A percentile compares a stretch with the other conserved stretches of the same genome.
Conservation (phyloP, 139 green algal genomes). For the Chlamydomonas sphaeroides region DNA sequence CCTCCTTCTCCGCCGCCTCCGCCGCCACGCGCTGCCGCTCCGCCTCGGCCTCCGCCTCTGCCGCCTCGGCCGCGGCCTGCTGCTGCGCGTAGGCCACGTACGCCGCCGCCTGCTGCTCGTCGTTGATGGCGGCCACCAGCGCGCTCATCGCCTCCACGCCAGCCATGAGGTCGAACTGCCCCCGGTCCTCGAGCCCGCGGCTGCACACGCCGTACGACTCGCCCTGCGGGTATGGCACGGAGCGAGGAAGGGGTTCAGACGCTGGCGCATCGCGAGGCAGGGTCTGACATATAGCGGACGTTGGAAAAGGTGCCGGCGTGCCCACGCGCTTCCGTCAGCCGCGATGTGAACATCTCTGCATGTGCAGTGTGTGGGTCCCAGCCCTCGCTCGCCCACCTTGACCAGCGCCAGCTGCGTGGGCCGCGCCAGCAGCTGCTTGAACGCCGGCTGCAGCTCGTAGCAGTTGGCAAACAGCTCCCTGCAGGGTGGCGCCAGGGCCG, state of each 20-base stretch:
- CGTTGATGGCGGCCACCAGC: constrained; percentile 65
- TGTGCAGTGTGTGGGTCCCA: too few relatives aligned
- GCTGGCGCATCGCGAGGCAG: too few relatives aligned
- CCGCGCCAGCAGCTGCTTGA: constrained; percentile 81
- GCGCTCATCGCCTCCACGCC: constrained; percentile 63
- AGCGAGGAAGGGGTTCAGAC: too few relatives aligned
- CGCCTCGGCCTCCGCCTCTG: neutral
- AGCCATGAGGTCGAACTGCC: constrained; percentile 49
- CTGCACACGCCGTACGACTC: constrained; percentile 40
- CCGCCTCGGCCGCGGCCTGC: neutral
- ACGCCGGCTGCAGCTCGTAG: constrained; percentile 92
- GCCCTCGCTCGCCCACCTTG: constrained; percentile 26
- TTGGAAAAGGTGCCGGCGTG: too few relatives aligned
- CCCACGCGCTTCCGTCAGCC: too few relatives aligned
- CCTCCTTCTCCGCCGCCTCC: neutral
- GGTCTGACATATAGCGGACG: too few relatives aligned
- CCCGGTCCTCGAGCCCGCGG: constrained; percentile 9
- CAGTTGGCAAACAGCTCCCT: constrained; percentile 90
- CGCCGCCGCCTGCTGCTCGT: constrained; percentile 41
- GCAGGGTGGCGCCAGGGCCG: neutral
- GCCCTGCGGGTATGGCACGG: constrained; percentile 15
- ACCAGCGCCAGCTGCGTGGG: constrained; percentile 85
- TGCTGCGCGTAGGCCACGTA: neutral
- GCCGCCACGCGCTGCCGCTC: too few relatives aligned
- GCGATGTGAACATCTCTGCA: too few relatives aligned